Conservation (phyloP, 2,329 filamentous ascomycete species). For the Thielaviopsis musarum region DNA sequence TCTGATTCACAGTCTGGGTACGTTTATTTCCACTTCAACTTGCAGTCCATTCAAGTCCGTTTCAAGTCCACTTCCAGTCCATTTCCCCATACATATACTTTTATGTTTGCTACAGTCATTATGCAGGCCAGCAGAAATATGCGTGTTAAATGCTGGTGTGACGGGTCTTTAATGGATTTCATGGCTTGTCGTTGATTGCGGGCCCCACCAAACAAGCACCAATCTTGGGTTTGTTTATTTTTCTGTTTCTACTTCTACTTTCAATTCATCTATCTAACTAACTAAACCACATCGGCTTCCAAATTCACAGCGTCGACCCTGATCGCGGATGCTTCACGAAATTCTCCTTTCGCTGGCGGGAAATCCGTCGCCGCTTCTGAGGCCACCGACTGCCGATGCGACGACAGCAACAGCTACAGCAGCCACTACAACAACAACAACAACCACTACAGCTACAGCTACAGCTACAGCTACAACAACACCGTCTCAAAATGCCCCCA, state of each 20-base stretch:
- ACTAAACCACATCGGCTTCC: background rate
- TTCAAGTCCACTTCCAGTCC: too few relatives aligned
- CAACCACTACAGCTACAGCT: constrained; percentile 15
- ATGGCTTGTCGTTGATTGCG: background rate
- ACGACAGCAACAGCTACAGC: constrained; percentile 16
- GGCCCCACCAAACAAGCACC: background rate
- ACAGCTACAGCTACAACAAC: constrained; percentile 1
- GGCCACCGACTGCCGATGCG: constrained; percentile 18
- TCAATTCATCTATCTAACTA: background rate
- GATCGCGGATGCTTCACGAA: constrained; percentile 73
- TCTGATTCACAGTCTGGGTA: constrained; percentile 5
- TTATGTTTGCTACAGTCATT: too few relatives aligned
- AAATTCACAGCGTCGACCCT: background rate
- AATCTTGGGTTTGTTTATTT: background rate
- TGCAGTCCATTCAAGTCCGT: background rate
- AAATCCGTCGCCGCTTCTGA: constrained; percentile 73
- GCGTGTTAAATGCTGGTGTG: too few relatives aligned
- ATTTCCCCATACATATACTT: too few relatives aligned
- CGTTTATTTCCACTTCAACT: background rate
- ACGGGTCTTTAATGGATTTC: too few relatives aligned
- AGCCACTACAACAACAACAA: background rate
- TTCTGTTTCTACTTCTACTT: background rate
- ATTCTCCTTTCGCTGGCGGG: constrained; percentile 92
- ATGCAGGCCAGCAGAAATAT: too few relatives aligned
- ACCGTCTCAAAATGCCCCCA: constrained; percentile 19